Evolutionary conservation across 768 basidiomycete species (phyloP).

Genomic region (Chalciporus pseudorubinellus): DNA sequence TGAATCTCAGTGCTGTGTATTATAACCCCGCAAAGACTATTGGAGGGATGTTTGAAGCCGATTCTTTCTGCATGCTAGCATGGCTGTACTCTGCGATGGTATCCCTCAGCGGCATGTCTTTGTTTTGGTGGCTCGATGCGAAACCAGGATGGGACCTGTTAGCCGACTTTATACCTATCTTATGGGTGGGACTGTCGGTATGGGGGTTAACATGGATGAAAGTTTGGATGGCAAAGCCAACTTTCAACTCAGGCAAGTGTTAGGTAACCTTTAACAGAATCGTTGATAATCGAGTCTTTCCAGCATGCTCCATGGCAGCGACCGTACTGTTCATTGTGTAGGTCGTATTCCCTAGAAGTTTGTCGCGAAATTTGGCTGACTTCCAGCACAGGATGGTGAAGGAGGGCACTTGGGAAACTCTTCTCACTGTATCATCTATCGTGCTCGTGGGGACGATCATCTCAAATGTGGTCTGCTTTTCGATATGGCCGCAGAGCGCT

Average conservation of each 20-base stretch:
- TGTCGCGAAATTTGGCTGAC: background rate
- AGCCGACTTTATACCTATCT: constrained; percentile 68
- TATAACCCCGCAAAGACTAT: constrained; percentile 93
- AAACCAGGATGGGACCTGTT: constrained; percentile 69
- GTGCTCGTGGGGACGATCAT: constrained; percentile 72
- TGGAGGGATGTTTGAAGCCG: constrained; percentile 91
- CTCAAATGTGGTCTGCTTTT: constrained; percentile 82
- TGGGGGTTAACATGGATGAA: constrained; percentile 87
- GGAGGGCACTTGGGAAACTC: constrained; percentile 78
- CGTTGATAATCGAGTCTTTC: background rate
- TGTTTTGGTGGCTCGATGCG: constrained; percentile 78
- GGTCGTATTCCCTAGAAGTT: constrained; percentile 10
- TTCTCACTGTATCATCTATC: constrained; percentile 74
- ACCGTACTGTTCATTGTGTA: constrained; percentile 86
- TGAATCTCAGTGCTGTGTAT: constrained; percentile 62
- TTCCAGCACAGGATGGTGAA: constrained; percentile 62
- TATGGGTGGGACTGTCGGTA: constrained; percentile 85
- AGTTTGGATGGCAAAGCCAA: constrained; percentile 84
- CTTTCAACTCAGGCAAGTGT: constrained; percentile 78
- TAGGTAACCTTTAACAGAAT: background rate
- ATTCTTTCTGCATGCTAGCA: constrained; percentile 72
- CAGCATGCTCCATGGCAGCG: constrained; percentile 81
- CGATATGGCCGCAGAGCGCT: constrained; percentile 84
- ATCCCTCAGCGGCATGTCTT: constrained; percentile 70
- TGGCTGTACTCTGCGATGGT: constrained; percentile 70